Conservation (phyloP, 768 basidiomycete genomes). For the Pleurotus eryngii region DNA sequence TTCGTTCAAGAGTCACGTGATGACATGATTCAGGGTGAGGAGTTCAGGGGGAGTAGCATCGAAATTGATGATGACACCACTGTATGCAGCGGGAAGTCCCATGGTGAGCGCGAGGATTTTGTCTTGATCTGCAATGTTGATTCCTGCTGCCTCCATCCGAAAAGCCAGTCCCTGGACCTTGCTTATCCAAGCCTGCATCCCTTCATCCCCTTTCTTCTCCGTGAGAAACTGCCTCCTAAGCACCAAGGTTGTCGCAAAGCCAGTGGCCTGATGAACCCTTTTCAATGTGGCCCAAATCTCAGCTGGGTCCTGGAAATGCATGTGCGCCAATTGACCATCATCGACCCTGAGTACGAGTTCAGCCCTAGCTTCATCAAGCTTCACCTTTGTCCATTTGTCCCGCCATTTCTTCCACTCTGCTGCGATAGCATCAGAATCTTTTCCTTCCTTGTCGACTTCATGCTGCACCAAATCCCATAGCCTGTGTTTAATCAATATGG, state of each 20-base stretch:
- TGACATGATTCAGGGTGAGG: conserved; percentile 23
- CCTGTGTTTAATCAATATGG: not conserved
- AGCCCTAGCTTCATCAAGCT: too few relatives aligned
- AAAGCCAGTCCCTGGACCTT: too few relatives aligned
- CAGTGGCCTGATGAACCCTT: too few relatives aligned
- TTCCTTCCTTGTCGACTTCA: not conserved
- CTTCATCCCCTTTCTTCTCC: too few relatives aligned
- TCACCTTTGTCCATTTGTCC: too few relatives aligned
- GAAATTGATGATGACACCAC: conserved; percentile 26
- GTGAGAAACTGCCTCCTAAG: too few relatives aligned
- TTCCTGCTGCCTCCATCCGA: not conserved
- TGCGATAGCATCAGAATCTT: too few relatives aligned
- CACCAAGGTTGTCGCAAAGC: too few relatives aligned
- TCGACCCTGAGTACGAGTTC: too few relatives aligned
- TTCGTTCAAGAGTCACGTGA: conserved; percentile 25
- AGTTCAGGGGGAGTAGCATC: conserved; percentile 20
- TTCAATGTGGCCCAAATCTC: too few relatives aligned
- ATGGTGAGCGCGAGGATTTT: conserved; percentile 23
- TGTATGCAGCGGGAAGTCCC: conserved; percentile 22
- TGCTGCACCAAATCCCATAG: conserved; percentile 11
- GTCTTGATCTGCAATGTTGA: conserved; percentile 19
- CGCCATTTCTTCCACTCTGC: too few relatives aligned
- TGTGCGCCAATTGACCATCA: conserved; percentile 21
- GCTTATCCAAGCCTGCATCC: too few relatives aligned
- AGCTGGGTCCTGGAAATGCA: conserved; percentile 17